Evolutionary conservation across 73 alveolate species (phyloP), one percentile per base, ranked within the genome.

Genomic region (Durusdinium trenchii): DNA sequence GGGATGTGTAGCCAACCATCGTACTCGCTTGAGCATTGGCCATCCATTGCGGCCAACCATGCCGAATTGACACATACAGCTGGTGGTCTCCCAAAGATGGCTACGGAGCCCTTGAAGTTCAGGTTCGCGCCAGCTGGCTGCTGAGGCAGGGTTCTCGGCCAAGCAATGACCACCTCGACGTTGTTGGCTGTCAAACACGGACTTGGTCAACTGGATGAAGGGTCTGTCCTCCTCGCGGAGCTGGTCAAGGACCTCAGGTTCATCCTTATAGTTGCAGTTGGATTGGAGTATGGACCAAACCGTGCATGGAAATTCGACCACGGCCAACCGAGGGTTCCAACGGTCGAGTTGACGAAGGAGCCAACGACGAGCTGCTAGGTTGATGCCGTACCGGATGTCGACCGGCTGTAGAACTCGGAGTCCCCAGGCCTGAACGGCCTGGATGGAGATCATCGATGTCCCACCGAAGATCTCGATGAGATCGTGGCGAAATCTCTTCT

Each of bases 401-500:
- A 81, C 32, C 36, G 91, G 91, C 32, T 81, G 91, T 14, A 81
- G 30, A 23, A 81, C 91, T 48, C 50, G 46, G 32, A 81, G 36
- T 45, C 36, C 36, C 91, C 91, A 81, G 16, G 6, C 36, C 12
- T 28, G 42, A 0, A 35, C 5, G 0, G 91, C 91, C 0, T 67
- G 45, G 0, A 81, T 20, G 45, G 36, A 7, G 48, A 81, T 28
- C 91, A 81, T 81, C 45, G 91, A 81, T 10, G 91, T 47, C 18
- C 90, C 90, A 32, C 90, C 91, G 47, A 81, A 81, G 91, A 81
- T 48, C 91, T 81, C 91, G 48, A 81, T 48, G n/a, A 81, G 12
- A 47, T 81, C 91, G 32, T 48, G 50, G 69, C 7, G 7, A 32
- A 47, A 81, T 30, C 32, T 20, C 35, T 28, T 46, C 71, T 35